A percentile compares a stretch with the other conserved stretches of the same genome.
phyloP scores from a whole-genome alignment of 129 eudicot species.

The Erigeron canadensis region DNA sequence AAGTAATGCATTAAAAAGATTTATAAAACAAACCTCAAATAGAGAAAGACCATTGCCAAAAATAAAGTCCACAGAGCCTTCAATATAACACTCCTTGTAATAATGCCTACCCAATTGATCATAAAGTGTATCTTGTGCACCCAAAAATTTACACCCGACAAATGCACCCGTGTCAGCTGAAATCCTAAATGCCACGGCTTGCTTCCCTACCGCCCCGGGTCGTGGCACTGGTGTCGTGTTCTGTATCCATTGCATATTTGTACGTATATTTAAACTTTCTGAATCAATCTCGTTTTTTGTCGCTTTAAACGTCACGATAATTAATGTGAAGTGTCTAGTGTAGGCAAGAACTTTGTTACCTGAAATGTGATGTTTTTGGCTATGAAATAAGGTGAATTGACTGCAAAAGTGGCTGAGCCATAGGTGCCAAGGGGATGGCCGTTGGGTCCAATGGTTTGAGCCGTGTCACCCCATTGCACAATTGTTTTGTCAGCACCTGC shows the following conservation, averaged over 20 bases:
- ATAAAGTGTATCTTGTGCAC: constrained; percentile 92
- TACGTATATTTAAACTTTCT: neutral
- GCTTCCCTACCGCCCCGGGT: constrained; percentile 72
- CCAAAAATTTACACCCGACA: constrained; percentile 76
- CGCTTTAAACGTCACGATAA: neutral
- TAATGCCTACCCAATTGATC: constrained; percentile 92
- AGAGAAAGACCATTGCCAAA: constrained; percentile 93
- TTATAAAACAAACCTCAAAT: constrained; percentile 57
- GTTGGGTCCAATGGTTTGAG: constrained; percentile 66
- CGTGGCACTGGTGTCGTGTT: constrained; percentile 88
- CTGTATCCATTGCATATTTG: constrained; percentile 36
- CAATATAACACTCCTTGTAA: constrained; percentile 89
- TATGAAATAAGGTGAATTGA: constrained; percentile 81
- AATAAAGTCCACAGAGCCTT: constrained; percentile 94
- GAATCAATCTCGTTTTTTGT: neutral
- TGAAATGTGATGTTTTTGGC: constrained; percentile 83
- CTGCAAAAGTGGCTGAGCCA: constrained; percentile 95
- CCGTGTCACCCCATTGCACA: constrained; percentile 95
- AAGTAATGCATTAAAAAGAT: neutral
- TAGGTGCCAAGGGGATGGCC: constrained; percentile 79
- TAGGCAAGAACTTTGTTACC: constrained; percentile 34
- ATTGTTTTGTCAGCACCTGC: constrained; percentile 85
- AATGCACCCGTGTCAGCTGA: constrained; percentile 89
- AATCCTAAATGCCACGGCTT: constrained; percentile 87
- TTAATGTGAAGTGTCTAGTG: neutral